phyloP scores from a whole-genome alignment of 139 green algal genomes.

The Chlorella vulgaris region DNA sequence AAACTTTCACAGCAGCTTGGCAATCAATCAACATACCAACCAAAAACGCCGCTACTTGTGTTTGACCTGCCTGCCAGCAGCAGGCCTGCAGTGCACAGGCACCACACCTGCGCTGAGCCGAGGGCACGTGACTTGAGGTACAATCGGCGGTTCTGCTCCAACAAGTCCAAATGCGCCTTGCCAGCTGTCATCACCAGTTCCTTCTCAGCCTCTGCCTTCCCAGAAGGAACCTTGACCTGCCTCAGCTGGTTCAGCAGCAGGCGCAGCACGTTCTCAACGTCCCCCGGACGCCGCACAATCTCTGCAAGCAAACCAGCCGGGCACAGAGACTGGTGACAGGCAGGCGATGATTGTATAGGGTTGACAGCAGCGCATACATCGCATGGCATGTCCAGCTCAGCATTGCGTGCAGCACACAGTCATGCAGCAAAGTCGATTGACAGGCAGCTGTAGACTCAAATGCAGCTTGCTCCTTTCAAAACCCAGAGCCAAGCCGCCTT shows the following conservation, averaged over 20 bases:
- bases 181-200: conserved; percentile 44
- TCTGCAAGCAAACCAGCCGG: conserved; percentile 16
- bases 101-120: conserved; percentile 36
- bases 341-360: background rate
- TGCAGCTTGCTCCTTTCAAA: background rate
- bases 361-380: no score
- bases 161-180: conserved; percentile 57
- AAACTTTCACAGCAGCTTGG: no score
- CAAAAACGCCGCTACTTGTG: no score
- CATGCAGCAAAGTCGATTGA: background rate
- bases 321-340: background rate
- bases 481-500: background rate
- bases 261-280: conserved; percentile 70
- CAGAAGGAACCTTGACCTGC: background rate
- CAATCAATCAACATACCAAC: background rate
- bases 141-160: conserved; percentile 71
- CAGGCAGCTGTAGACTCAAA: no score
- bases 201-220: conserved; percentile 13
- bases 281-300: conserved; percentile 63
- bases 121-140: conserved; percentile 64
- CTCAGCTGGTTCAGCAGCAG: conserved; percentile 40
- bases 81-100: no score
- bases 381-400: background rate
- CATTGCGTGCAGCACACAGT: background rate
- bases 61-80: no score